Evolutionary conservation across 2,329 filamentous ascomycete genomes (phyloP).

Genomic region (Cercospora sp.): DNA sequence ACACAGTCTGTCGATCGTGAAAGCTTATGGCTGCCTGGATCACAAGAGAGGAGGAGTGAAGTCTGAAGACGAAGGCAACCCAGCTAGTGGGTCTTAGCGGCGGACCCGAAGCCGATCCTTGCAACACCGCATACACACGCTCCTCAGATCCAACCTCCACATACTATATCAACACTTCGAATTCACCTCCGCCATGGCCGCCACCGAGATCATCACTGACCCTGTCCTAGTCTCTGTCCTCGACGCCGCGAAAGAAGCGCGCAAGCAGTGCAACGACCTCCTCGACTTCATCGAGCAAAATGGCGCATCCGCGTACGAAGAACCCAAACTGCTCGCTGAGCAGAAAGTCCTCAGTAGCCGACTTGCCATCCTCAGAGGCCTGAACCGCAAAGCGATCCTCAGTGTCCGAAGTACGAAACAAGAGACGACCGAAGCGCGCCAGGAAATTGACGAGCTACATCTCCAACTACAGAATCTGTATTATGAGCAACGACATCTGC

Average conservation of each 20-base stretch:
- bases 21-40: background rate
- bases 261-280: constrained; percentile 66
- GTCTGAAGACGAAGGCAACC: background rate
- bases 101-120: background rate
- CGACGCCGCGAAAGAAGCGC: constrained; percentile 69
- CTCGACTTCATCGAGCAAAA: constrained; percentile 55
- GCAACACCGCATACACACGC: background rate
- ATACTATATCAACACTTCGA: background rate
- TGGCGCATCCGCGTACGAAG: constrained; percentile 46
- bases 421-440: constrained; percentile 79
- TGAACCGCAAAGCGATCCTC: constrained; percentile 80
- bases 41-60: background rate
- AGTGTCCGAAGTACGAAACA: constrained; percentile 82
- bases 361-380: constrained; percentile 74
- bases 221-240: constrained; percentile 67
- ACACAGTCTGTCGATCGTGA: background rate
- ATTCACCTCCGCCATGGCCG: constrained; percentile 1
- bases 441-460: constrained; percentile 88
- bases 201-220: constrained; percentile 56
- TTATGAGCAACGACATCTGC: constrained; percentile 90
- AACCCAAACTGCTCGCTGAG: constrained; percentile 47
- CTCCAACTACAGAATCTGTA: constrained; percentile 93
- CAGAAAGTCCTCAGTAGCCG: constrained; percentile 77
- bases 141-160: background rate
- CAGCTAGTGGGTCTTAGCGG: background rate